Percentiles rank a stretch among this genome's conserved stretches.
These are phyloP conservation scores for Phalaenopsis aphrodite DNA, from an alignment of 106 monocot species.

Conservation along the genomic window DNA sequence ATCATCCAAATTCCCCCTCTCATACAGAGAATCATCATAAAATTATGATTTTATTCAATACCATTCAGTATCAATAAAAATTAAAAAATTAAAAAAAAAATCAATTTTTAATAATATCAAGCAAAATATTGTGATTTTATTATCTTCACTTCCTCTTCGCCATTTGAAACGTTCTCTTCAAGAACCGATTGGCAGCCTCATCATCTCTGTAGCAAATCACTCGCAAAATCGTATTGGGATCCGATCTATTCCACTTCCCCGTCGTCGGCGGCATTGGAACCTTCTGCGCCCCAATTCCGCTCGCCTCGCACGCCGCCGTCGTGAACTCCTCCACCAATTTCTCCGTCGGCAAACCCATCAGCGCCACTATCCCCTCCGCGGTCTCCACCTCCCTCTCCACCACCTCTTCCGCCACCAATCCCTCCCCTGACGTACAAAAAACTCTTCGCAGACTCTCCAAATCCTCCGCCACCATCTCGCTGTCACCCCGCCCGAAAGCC, in stretches of 20 bases:
- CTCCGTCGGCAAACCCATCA: constrained; percentile 22
- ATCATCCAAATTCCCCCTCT: too few species aligned
- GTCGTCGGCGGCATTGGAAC: constrained; percentile 48
- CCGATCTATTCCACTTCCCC: constrained; percentile 42
- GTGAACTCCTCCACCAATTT: constrained; percentile 30
- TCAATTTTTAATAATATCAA: too few species aligned
- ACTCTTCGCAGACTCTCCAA: constrained; percentile 20
- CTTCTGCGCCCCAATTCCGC: constrained; percentile 11
- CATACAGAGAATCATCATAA: too few species aligned
- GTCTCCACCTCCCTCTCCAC: constrained; percentile 27
- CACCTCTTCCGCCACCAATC: constrained; percentile 29
- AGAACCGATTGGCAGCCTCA: constrained; percentile 32
- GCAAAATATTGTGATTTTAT: too few species aligned
- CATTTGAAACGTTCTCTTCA: constrained; percentile 52
- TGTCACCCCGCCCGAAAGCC: constrained; percentile 13
- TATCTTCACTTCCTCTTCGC: constrained; percentile 37
- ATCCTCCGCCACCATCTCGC: constrained; percentile 23
- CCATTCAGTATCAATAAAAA: too few species aligned
- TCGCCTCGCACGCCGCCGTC: constrained; percentile 17
- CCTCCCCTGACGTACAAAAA: constrained; percentile 20
- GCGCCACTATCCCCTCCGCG: constrained; percentile 15
- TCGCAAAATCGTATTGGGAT: constrained; percentile 49
- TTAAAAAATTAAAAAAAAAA: too few species aligned
- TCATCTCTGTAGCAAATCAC: constrained; percentile 57
- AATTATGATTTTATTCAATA: too few species aligned